These are phyloP conservation scores for Eucalyptus guilfoylei DNA, from an alignment of 345 rosid genomes.

Conservation along the genomic window DNA sequence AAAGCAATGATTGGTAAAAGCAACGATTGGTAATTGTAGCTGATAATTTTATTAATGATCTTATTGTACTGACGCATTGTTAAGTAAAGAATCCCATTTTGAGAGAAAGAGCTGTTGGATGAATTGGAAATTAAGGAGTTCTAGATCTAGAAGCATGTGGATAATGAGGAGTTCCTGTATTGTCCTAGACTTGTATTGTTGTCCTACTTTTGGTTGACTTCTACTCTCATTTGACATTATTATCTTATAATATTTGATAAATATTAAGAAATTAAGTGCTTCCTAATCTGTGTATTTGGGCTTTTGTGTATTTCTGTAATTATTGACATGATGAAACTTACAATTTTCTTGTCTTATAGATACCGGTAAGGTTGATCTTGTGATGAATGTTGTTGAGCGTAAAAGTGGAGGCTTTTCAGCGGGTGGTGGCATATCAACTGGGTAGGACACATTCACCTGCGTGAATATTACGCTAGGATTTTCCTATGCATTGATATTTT, in stretches of 20 bases:
- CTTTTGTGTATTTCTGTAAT: background rate
- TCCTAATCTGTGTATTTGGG: background rate
- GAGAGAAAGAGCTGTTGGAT: background rate
- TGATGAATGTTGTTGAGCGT: slow-evolving; percentile 92
- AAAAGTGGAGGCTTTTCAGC: slow-evolving; percentile 96
- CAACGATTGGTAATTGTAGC: background rate
- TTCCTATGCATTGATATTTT: background rate
- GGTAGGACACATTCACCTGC: slow-evolving; percentile 25
- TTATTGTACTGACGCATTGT: background rate
- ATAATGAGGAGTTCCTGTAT: background rate
- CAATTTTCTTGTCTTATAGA: slow-evolving; percentile 13
- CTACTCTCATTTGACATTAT: background rate
- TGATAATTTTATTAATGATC: background rate
- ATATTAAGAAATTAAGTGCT: background rate
- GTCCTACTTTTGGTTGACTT: background rate
- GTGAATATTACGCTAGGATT: background rate
- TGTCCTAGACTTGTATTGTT: background rate
- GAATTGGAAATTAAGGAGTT: background rate
- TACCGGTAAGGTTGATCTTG: slow-evolving; percentile 79
- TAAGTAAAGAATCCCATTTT: background rate
- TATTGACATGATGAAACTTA: background rate
- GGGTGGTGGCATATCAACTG: slow-evolving; percentile 94
- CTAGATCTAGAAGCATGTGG: background rate
- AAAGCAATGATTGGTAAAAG: background rate
- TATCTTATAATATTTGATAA: background rate